A percentile compares a stretch with the other conserved stretches of the same genome.
These are phyloP conservation scores for Kodamaea ohmeri DNA, from an alignment of 1,139 yeast genomes.

Conservation along the genomic window DNA sequence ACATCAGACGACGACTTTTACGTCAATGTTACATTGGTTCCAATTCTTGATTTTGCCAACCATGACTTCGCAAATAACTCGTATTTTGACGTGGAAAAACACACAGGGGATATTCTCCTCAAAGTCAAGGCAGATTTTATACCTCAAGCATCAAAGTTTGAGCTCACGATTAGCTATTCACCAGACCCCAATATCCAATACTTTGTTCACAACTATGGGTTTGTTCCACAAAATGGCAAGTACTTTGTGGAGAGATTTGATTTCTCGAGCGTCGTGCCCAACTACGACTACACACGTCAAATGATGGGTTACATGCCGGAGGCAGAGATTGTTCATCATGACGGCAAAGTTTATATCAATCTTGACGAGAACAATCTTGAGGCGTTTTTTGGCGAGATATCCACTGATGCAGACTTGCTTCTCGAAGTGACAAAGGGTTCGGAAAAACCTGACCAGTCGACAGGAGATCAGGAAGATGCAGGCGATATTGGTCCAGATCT, in stretches of 20 bases:
- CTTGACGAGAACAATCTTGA: conserved; percentile 16
- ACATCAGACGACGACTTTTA: conserved; percentile 27
- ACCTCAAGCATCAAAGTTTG: conserved; percentile 17
- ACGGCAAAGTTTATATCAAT: conserved; percentile 12
- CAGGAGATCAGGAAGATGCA: conserved; percentile 16
- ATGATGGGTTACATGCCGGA: conserved; percentile 22
- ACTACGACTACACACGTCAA: conserved; percentile 14
- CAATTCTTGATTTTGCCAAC: conserved; percentile 65
- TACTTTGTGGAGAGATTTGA: conserved; percentile 13
- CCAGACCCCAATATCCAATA: conserved; percentile 44
- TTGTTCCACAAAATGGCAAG: conserved; percentile 36
- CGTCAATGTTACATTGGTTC: conserved; percentile 59
- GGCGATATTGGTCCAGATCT: conserved; percentile 18
- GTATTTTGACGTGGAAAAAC: conserved; percentile 58
- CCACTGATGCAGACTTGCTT: conserved; percentile 19
- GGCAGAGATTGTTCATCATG: conserved; percentile 11
- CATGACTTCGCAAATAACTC: conserved; percentile 51
- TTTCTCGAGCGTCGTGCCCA: conserved; percentile 6
- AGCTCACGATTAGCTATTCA: conserved; percentile 50
- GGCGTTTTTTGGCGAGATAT: conserved; percentile 17
- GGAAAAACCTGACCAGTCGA: conserved; percentile 13
- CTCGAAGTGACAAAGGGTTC: conserved; percentile 8
- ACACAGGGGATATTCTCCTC: conserved; percentile 45
- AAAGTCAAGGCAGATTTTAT: conserved; percentile 21
- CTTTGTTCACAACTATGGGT: conserved; percentile 58